Evolutionary conservation across 2,329 filamentous ascomycete genomes (phyloP).

Genomic region (Gaeumannomyces sp.): DNA sequence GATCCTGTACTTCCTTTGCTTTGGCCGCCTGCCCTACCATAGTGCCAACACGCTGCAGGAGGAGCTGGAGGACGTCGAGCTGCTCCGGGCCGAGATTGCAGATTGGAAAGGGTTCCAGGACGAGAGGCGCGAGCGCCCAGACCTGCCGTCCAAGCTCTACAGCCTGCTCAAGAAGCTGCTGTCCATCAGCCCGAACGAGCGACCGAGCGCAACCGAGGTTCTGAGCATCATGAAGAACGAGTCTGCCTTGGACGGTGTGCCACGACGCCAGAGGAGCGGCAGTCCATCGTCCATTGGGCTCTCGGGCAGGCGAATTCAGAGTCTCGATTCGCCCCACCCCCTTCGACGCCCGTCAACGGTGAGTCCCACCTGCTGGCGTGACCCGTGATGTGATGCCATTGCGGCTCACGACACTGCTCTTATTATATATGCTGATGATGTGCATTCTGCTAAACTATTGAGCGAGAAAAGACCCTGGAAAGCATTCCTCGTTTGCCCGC

Average conservation of each 20-base stretch:
- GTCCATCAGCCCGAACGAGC: slow-evolving; percentile 65
- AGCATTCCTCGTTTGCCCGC: slow-evolving; percentile 25
- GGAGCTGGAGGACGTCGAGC: slow-evolving; percentile 85
- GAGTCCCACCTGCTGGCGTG: neutral
- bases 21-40: slow-evolving; percentile 77
- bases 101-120: slow-evolving; percentile 84
- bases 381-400: neutral
- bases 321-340: slow-evolving; percentile 46
- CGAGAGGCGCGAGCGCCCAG: slow-evolving; percentile 65
- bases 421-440: neutral
- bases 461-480: slow-evolving; percentile 24
- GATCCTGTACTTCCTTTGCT: slow-evolving; percentile 98
- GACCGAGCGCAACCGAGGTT: slow-evolving; percentile 83
- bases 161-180: slow-evolving; percentile 75
- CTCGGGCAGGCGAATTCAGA: slow-evolving; percentile 44
- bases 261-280: slow-evolving; percentile 26
- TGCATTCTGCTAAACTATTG: slow-evolving; percentile 6
- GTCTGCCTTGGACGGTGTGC: slow-evolving; percentile 39
- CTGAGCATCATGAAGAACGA: slow-evolving; percentile 69
- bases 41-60: slow-evolving; percentile 82
- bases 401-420: neutral
- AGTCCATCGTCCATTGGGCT: slow-evolving; percentile 33
- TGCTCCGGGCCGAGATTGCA: slow-evolving; percentile 77
- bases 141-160: slow-evolving; percentile 83
- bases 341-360: slow-evolving; percentile 37